Evolutionary conservation across 2,329 filamentous ascomycete genomes (phyloP).

Genomic region (Penicillium sp.): DNA sequence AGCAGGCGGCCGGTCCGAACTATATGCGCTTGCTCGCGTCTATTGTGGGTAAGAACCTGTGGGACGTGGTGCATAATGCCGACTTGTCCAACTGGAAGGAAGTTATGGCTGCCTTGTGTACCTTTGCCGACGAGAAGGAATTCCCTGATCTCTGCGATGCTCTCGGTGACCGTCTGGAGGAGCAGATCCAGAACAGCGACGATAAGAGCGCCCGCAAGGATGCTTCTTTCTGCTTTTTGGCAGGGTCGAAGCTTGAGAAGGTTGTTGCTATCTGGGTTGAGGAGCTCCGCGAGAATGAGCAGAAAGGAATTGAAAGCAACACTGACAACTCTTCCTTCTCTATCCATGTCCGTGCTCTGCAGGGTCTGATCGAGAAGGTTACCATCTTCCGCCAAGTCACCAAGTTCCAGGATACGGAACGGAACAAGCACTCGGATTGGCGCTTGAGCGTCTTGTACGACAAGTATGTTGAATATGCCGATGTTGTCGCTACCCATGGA

Average conservation of each 20-base stretch:
- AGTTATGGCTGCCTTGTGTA: slow-evolving; percentile 92
- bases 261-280: slow-evolving; percentile 91
- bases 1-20: slow-evolving; percentile 77
- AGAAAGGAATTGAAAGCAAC: slow-evolving; percentile 66
- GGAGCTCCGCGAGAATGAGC: slow-evolving; percentile 81
- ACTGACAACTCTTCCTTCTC: slow-evolving; percentile 80
- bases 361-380: slow-evolving; percentile 97
- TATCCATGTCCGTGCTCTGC: slow-evolving; percentile 80
- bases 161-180: slow-evolving; percentile 84
- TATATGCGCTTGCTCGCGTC: slow-evolving; percentile 88
- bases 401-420: slow-evolving; percentile 81
- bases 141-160: slow-evolving; percentile 95
- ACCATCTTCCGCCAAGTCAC: slow-evolving; percentile 93
- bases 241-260: slow-evolving; percentile 95
- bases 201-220: slow-evolving; percentile 67
- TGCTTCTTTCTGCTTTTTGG: slow-evolving; percentile 93
- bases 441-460: slow-evolving; percentile 85
- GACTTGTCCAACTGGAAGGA: slow-evolving; percentile 94
- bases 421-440: slow-evolving; percentile 71
- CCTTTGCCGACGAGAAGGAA: slow-evolving; percentile 84
- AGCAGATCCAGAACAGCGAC: slow-evolving; percentile 57
- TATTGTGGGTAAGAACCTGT: slow-evolving; percentile 92
- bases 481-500: slow-evolving; percentile 87
- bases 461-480: slow-evolving; percentile 95
- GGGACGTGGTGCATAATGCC: slow-evolving; percentile 97